Evolutionary conservation across 1,139 yeast genomes (phyloP).

Genomic region (Petasospora rhodanensis): DNA sequence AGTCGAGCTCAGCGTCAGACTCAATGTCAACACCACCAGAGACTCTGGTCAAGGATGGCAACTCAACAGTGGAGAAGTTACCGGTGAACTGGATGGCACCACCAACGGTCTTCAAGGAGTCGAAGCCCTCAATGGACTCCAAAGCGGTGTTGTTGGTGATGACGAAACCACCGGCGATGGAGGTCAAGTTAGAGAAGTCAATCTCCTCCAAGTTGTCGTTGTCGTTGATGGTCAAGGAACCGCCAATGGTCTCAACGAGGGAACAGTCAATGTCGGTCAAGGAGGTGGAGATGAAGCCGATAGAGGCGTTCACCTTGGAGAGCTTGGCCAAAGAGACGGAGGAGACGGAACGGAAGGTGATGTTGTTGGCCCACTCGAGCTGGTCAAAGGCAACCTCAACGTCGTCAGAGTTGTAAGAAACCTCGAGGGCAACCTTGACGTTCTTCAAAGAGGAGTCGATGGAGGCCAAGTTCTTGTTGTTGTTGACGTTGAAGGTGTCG

Average conservation of each 20-base stretch:
- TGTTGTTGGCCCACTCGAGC: slow-evolving; percentile 79
- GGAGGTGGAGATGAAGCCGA: slow-evolving; percentile 67
- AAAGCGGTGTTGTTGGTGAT: slow-evolving; percentile 79
- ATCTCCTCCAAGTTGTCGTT: slow-evolving; percentile 69
- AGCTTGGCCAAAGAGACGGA: slow-evolving; percentile 68
- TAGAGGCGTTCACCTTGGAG: slow-evolving; percentile 69
- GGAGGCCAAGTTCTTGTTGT: slow-evolving; percentile 67
- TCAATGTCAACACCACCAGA: slow-evolving; percentile 88
- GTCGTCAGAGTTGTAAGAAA: slow-evolving; percentile 79
- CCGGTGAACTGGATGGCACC: slow-evolving; percentile 87
- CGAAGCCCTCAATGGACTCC: slow-evolving; percentile 65
- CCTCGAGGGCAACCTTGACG: slow-evolving; percentile 69
- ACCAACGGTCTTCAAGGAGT: slow-evolving; percentile 64
- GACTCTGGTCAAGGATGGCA: slow-evolving; percentile 68
- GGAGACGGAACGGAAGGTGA: slow-evolving; percentile 74
- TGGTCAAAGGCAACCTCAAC: slow-evolving; percentile 65
- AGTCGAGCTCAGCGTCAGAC: slow-evolving; percentile 68
- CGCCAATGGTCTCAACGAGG: slow-evolving; percentile 62
- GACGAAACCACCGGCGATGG: slow-evolving; percentile 85
- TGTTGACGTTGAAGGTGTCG: slow-evolving; percentile 80
- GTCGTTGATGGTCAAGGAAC: slow-evolving; percentile 69
- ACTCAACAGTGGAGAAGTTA: slow-evolving; percentile 72
- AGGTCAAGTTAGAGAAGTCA: slow-evolving; percentile 64
- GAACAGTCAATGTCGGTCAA: slow-evolving; percentile 55
- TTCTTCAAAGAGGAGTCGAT: slow-evolving; percentile 69